Base-by-base conservation (phyloP, 2,329 filamentous ascomycete species). In the Neophaeococcomyces mojaviensis region DNA sequence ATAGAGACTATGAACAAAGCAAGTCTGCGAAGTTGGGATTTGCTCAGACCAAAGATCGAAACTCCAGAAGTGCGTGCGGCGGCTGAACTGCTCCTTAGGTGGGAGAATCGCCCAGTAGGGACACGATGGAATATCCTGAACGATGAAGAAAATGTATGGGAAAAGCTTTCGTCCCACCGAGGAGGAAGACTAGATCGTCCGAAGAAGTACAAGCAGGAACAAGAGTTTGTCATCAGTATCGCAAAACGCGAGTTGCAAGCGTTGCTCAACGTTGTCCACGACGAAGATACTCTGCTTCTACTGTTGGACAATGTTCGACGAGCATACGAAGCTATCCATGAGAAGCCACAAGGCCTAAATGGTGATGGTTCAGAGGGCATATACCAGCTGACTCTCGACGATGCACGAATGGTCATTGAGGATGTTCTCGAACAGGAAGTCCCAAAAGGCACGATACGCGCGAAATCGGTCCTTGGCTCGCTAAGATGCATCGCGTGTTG, bases 1-100 rank as follows among this genome's bases (percentile, higher is more conserved):
- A 55, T 69, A 28, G 60, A 62, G 18, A 61, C 65, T 33, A 66
- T 64, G 20, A 38, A 48, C 31, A 32, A 46, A 8, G 52, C 59
- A 7, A 61, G 56, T 30, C 49, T 55, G 3, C 55, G 59, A 37
- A 52, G 57, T 7, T 64, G 61, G 60, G 51, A 54, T 15, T 46
- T 50, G 10, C 50, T 64, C 20, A 41, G 48, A 39, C 24, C 41
- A 6, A 64, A 64, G 44, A 51, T 64, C n/a, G 31, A 37, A 20
- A 10, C 16, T 22, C 38, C 50, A 19, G 44, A 49, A 10, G 55
- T 59, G 19, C 50, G 58, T 35, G 48, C 37, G 9, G 48, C 54
- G 13, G 60, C 58, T 2, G 54, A 60, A 42, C 37, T 33, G 28
- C 44, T 57, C n/a, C 50, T 53, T 16, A 43, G 53, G 12, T 52